Evolutionary conservation across 2,329 filamentous ascomycete genomes (phyloP).

Genomic region (Ophiocordyceps robertsii): DNA sequence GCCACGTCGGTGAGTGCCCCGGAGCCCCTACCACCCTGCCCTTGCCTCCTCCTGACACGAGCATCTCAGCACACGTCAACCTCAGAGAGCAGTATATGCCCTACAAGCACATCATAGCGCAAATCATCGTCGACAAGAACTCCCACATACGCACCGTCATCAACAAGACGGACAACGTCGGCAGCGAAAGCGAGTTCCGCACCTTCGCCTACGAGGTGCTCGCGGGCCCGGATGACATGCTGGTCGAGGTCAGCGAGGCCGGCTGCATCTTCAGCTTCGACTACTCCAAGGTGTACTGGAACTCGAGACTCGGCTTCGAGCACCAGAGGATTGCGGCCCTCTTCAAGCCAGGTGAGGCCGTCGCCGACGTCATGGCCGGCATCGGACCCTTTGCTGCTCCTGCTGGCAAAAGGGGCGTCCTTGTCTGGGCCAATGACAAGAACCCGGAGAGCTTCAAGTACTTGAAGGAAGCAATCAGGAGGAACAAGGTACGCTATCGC

Average conservation of each 20-base stretch:
- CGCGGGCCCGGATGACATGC: slow-evolving; percentile 65
- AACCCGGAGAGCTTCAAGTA: slow-evolving; percentile 78
- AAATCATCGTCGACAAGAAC: slow-evolving; percentile 86
- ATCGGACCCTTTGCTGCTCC: slow-evolving; percentile 92
- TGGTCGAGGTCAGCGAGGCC: slow-evolving; percentile 72
- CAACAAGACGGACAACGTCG: slow-evolving; percentile 87
- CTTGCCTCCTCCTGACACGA: background rate
- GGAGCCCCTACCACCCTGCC: background rate
- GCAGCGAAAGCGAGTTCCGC: slow-evolving; percentile 70
- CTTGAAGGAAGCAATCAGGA: slow-evolving; percentile 53
- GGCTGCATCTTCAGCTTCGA: slow-evolving; percentile 84
- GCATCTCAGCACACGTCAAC: slow-evolving; percentile 65
- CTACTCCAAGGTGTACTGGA: slow-evolving; percentile 97
- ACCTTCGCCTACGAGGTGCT: slow-evolving; percentile 91
- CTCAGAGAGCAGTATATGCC: slow-evolving; percentile 70
- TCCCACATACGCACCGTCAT: slow-evolving; percentile 73
- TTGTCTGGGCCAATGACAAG: slow-evolving; percentile 94
- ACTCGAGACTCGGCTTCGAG: slow-evolving; percentile 79
- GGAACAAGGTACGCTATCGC: slow-evolving; percentile 57
- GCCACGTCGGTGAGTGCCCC: slow-evolving; percentile 57
- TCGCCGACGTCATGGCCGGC: slow-evolving; percentile 94
- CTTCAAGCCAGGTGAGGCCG: slow-evolving; percentile 75
- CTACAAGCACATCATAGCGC: slow-evolving; percentile 75
- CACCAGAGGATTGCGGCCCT: slow-evolving; percentile 65
- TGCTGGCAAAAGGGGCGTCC: slow-evolving; percentile 76